Evolutionary conservation across 331 rosid genomes (phyloP).

Genomic region (Malus hybrid): DNA sequence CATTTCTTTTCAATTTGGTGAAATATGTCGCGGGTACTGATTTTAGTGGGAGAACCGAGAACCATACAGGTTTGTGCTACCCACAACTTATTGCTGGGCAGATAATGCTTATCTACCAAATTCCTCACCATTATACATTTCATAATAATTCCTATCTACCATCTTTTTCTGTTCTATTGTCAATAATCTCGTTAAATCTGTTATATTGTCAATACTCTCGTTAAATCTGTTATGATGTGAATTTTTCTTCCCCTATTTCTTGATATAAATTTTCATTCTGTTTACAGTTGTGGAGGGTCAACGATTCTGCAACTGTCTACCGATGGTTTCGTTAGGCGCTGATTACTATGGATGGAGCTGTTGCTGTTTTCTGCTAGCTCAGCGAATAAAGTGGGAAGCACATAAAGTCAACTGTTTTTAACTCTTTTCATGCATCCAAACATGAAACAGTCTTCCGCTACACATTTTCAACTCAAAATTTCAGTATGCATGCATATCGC

Average conservation of each 20-base stretch:
- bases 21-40: neutral
- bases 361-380: no score
- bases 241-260: neutral
- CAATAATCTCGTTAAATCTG: neutral
- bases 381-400: no score
- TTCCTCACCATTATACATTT: neutral
- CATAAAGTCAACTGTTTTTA: neutral
- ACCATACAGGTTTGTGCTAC: neutral
- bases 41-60: neutral
- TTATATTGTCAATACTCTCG: no score
- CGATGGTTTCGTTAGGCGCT: no score
- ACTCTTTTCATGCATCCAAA: no score
- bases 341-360: no score
- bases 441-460: no score
- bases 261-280: neutral
- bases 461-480: no score
- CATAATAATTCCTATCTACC: neutral
- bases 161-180: neutral
- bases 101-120: constrained; percentile 13
- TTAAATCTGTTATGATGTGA: no score
- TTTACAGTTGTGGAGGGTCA: no score
- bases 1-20: neutral
- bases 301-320: no score
- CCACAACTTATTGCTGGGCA: constrained; percentile 6
- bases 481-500: no score